Base-by-base conservation (phyloP, 768 basidiomycete genomes). In the Tephrocybe rancida region DNA sequence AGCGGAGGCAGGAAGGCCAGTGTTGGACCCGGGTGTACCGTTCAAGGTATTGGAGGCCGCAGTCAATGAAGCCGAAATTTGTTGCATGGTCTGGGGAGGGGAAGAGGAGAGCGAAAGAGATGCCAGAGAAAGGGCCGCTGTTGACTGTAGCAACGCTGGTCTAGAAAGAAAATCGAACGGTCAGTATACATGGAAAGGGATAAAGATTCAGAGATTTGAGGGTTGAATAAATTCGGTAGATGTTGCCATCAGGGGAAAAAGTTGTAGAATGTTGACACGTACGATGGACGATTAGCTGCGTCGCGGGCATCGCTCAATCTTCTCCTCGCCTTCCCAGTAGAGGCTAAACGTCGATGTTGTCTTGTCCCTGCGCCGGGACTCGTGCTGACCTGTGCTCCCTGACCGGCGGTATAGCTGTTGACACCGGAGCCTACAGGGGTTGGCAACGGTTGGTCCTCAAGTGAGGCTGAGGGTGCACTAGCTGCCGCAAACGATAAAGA, bases 291-390 rank as follows among this genome's bases (percentile, higher is more conserved):
- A 51, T 75, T 76, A 46, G 87, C 86, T 39, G 90, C 90, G 68
- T 91, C 90, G 44, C 87, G 76, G 22, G 89, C 90, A 67, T 92
- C 90, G 67, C 88, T 90, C 58, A 90, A 66, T 52, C 90, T 75
- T 61, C 90, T 79, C 64, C 84, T 82, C 22, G 81, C 76, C 69
- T 88, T 84, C 18, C 88, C 86, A 10, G 83, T 78, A 0, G 89
- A 90, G 16, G 87, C 84, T 18, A 90, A 71, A 16, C 89, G 77
- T 48, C 90, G 83, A 66, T 90, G 87, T 61, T 87, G 74, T 61
- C 72, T 81, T 47, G 65, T 59, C 26, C 67, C 67, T 54, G 50
- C 60, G 48, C 64, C 67, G 48, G 63, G 58, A 37, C 66, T 67
- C 6, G 69, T 57, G 9, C 61, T 61, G 42, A 70, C 52, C 57